These are phyloP conservation scores for Trypanosoma congolense DNA, from an alignment of 208 protist species.

Conservation along the genomic window DNA sequence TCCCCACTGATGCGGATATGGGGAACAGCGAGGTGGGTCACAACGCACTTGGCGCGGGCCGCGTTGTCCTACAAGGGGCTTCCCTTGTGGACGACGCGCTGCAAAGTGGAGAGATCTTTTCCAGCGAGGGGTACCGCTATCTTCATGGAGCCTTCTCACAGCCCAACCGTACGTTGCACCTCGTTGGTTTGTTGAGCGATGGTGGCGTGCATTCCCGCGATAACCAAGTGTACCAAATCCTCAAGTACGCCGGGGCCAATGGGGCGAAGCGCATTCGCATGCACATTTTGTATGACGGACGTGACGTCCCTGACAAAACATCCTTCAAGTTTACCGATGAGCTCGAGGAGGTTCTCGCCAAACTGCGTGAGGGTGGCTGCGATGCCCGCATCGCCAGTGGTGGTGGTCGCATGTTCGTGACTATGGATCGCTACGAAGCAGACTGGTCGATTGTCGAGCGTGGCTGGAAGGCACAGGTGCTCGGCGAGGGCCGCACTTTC, in stretches of 20 bases:
- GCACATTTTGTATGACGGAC: constrained; percentile 92
- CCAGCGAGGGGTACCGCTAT: constrained; percentile 87
- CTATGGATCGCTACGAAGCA: constrained; percentile 95
- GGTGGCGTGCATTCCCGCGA: constrained; percentile 93
- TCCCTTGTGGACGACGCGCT: constrained; percentile 93
- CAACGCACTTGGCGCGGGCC: constrained; percentile 92
- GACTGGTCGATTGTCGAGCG: constrained; percentile 95
- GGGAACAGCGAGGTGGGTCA: constrained; percentile 96
- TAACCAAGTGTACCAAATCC: constrained; percentile 88
- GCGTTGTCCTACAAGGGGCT: constrained; percentile 90
- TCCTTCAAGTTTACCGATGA: constrained; percentile 88
- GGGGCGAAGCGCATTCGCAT: constrained; percentile 87
- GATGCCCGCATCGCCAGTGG: constrained; percentile 90
- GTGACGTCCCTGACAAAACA: constrained; percentile 92
- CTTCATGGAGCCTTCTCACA: constrained; percentile 76
- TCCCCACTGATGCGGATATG: constrained; percentile 94
- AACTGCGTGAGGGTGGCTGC: constrained; percentile 66
- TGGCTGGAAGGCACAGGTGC: constrained; percentile 90
- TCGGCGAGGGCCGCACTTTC: constrained; percentile 88
- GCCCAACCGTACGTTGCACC: constrained; percentile 78
- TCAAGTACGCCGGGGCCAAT: constrained; percentile 74
- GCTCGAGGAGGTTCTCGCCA: constrained; percentile 83
- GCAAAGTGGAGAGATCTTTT: constrained; percentile 76
- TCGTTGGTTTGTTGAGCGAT: constrained; percentile 92
- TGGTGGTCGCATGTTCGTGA: constrained; percentile 94